Evolutionary conservation across 345 rosid genomes (phyloP).

Genomic region (Tarenaya hassleriana): DNA sequence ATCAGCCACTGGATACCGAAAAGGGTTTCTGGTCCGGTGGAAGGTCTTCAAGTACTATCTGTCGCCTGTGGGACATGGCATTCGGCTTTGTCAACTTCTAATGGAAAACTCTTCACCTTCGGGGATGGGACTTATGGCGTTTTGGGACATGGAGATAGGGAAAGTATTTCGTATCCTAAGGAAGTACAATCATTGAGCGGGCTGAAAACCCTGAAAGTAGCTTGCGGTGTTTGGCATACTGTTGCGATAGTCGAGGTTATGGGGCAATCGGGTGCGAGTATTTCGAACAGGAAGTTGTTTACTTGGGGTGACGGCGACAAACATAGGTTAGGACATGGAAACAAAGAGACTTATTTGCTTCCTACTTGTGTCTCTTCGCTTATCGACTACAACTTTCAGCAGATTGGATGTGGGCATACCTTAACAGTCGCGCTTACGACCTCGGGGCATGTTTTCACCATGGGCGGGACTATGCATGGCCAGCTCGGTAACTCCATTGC

Average conservation of each 20-base stretch:
- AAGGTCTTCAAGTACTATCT: conserved; percentile 87
- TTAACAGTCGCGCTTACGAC: conserved; percentile 87
- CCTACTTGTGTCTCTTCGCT: conserved; percentile 84
- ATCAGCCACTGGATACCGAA: conserved; percentile 93
- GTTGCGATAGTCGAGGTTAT: conserved; percentile 89
- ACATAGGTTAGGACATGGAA: conserved; percentile 86
- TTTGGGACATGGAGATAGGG: conserved; percentile 87
- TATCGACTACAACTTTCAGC: conserved; percentile 87
- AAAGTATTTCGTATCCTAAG: conserved; percentile 61
- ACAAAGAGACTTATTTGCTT: conserved; percentile 67
- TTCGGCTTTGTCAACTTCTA: conserved; percentile 78
- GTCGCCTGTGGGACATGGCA: conserved; percentile 94
- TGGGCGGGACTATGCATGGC: conserved; percentile 74
- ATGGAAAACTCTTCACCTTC: conserved; percentile 82
- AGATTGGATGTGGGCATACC: conserved; percentile 76
- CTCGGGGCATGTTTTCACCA: conserved; percentile 87
- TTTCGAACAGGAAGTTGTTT: conserved; percentile 66
- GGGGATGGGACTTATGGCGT: conserved; percentile 91
- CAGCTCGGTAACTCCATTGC: conserved; percentile 69
- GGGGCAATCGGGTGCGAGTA: conserved; percentile 46
- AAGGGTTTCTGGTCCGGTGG: conserved; percentile 72
- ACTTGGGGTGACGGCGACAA: conserved; percentile 98
- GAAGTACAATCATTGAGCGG: conserved; percentile 69
- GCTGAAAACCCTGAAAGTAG: conserved; percentile 72
- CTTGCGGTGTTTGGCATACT: conserved; percentile 96